A percentile compares a stretch with the other conserved stretches of the same genome.
Evolutionary conservation across 352 stramenopile genomes (phyloP).

Genomic region (Thalassiosira ordinaria): DNA sequence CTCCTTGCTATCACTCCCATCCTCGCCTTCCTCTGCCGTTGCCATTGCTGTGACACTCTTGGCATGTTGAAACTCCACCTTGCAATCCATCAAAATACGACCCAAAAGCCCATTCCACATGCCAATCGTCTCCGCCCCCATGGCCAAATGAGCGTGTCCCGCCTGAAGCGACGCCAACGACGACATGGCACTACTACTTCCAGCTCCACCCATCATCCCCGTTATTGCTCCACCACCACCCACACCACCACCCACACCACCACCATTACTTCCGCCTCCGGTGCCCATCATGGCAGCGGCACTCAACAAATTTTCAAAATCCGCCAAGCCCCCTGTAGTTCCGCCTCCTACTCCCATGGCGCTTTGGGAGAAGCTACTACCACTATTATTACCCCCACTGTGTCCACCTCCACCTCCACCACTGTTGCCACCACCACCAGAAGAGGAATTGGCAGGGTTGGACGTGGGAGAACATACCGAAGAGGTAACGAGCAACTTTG

Average conservation of each 20-base stretch:
- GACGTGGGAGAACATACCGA: slow-evolving; percentile 1
- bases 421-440: not conserved
- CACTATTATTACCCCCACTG: too few relatives aligned
- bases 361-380: too few relatives aligned
- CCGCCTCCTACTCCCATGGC: too few relatives aligned
- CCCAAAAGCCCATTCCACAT: slow-evolving; percentile 52
- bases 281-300: slow-evolving; percentile 8
- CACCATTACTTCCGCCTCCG: not conserved
- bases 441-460: not conserved
- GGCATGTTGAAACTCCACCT: slow-evolving; percentile 38
- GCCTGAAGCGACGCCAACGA: not conserved
- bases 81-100: slow-evolving; percentile 37
- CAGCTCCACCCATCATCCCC: not conserved
- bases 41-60: not conserved
- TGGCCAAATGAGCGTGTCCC: slow-evolving; percentile 46
- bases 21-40: not conserved
- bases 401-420: not conserved
- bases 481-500: slow-evolving; percentile 41
- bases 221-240: not conserved
- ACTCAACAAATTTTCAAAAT: slow-evolving; percentile 44
- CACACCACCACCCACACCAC: not conserved
- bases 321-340: not conserved
- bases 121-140: slow-evolving; percentile 43
- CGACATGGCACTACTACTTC: not conserved
- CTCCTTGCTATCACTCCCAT: not conserved